phyloP scores from a whole-genome alignment of 305 asterid genomes.

The Fraxinus sp. region DNA sequence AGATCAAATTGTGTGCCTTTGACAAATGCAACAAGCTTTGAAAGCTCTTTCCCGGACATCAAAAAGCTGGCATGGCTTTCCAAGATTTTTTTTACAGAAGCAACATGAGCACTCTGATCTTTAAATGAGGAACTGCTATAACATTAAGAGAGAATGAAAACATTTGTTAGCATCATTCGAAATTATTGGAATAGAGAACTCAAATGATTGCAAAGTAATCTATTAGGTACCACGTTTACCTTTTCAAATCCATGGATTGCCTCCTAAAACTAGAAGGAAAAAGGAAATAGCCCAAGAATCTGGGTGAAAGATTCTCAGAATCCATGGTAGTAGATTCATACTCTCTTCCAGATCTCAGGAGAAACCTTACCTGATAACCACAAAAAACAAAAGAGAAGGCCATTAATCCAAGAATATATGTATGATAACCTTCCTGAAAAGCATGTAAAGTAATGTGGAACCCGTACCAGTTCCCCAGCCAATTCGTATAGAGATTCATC shows the following conservation, averaged over 20 bases:
- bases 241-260: constrained; percentile 71
- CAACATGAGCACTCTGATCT: constrained; percentile 88
- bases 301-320: constrained; percentile 76
- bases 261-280: constrained; percentile 78
- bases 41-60: constrained; percentile 98
- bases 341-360: constrained; percentile 95
- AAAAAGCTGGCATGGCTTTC: constrained; percentile 96
- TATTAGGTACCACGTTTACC: constrained; percentile 41
- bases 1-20: constrained; percentile 98
- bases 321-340: constrained; percentile 68
- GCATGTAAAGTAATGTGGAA: constrained; percentile 20
- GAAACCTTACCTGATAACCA: constrained; percentile 80
- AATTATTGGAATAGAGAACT: constrained; percentile 14
- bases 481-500: constrained; percentile 91
- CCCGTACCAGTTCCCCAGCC: constrained; percentile 97
- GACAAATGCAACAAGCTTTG: constrained; percentile 96
- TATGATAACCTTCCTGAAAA: constrained; percentile 19
- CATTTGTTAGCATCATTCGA: constrained; percentile 14
- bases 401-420: constrained; percentile 10
- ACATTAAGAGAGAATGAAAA: constrained; percentile 25
- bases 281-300: constrained; percentile 83
- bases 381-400: not conserved
- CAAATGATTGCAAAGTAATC: constrained; percentile 19
- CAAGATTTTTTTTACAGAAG: constrained; percentile 90
- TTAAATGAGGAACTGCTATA: constrained; percentile 68